Conservation (phyloP, 2,329 filamentous ascomycete genomes). For the Calycina herbarum region DNA sequence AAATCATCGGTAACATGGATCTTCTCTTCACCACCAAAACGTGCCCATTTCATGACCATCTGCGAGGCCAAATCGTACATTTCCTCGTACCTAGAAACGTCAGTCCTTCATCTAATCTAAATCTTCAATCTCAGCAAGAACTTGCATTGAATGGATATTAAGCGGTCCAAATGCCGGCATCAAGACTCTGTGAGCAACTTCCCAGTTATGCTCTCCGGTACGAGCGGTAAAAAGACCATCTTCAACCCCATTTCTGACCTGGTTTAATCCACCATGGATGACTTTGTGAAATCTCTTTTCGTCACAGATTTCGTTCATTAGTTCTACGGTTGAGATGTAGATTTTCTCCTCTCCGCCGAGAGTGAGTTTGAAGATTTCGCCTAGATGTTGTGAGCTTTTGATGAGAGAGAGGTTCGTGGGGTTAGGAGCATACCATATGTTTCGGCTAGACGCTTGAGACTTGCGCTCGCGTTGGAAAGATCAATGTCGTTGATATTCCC, state of each 20-base stretch:
- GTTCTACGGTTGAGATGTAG: constrained; percentile 52
- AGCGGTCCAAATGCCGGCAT: constrained; percentile 50
- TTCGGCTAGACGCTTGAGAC: constrained; percentile 58
- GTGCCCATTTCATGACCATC: constrained; percentile 66
- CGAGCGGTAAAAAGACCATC: constrained; percentile 66
- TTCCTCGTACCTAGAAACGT: constrained; percentile 52
- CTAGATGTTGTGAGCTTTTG: constrained; percentile 13
- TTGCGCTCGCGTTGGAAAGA: constrained; percentile 54
- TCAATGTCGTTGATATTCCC: constrained; percentile 67
- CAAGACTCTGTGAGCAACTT: constrained; percentile 63
- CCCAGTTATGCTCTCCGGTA: constrained; percentile 60
- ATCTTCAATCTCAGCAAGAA: no score
- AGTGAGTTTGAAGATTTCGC: constrained; percentile 58
- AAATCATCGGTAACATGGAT: constrained; percentile 68
- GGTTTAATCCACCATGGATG: constrained; percentile 48
- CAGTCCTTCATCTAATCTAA: neutral
- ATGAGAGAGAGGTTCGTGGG: neutral
- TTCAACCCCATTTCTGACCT: constrained; percentile 60
- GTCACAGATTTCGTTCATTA: constrained; percentile 64
- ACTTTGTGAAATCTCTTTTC: constrained; percentile 66
- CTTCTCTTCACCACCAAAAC: constrained; percentile 55
- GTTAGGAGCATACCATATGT: constrained; percentile 56
- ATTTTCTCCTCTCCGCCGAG: constrained; percentile 50
- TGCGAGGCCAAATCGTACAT: constrained; percentile 69
- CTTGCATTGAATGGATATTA: constrained; percentile 61